Evolutionary conservation across 345 rosid genomes (phyloP).

Genomic region (Bruguiera parviflora): DNA sequence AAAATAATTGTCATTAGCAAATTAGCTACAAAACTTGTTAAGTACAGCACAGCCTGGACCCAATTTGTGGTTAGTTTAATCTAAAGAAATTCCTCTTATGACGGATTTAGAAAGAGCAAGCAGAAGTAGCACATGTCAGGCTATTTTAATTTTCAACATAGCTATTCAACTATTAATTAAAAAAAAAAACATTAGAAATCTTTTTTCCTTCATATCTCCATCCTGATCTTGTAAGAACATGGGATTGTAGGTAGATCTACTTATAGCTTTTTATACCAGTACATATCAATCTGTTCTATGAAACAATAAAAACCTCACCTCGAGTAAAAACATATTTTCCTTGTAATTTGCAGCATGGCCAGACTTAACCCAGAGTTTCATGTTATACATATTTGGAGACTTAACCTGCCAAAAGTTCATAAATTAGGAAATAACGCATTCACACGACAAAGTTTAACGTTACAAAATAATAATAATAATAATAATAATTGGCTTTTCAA

Average conservation of each 20-base stretch:
- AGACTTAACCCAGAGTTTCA: slow-evolving; percentile 95
- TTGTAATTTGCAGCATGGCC: slow-evolving; percentile 96
- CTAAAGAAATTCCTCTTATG: too few species aligned
- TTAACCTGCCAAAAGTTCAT: slow-evolving; percentile 58
- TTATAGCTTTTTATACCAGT: not conserved
- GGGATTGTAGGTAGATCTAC: not conserved
- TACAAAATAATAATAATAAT: not conserved
- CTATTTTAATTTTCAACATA: too few species aligned
- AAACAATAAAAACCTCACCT: slow-evolving; percentile 44
- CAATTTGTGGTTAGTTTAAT: not conserved
- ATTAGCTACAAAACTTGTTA: not conserved
- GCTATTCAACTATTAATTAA: too few species aligned
- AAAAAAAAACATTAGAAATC: not conserved
- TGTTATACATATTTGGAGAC: slow-evolving; percentile 88
- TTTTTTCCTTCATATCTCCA: not conserved
- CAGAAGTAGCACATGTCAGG: not conserved
- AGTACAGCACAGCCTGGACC: not conserved
- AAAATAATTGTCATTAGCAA: not conserved
- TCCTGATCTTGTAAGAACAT: not conserved
- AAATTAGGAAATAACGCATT: slow-evolving; percentile 13
- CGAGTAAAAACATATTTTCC: slow-evolving; percentile 92
- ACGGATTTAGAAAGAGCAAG: not conserved
- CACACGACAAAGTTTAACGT: not conserved
- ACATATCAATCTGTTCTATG: not conserved
- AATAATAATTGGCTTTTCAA: slow-evolving; percentile 23